Base-by-base conservation (phyloP, 768 basidiomycete genomes). In the Pleurotus platypus region DNA sequence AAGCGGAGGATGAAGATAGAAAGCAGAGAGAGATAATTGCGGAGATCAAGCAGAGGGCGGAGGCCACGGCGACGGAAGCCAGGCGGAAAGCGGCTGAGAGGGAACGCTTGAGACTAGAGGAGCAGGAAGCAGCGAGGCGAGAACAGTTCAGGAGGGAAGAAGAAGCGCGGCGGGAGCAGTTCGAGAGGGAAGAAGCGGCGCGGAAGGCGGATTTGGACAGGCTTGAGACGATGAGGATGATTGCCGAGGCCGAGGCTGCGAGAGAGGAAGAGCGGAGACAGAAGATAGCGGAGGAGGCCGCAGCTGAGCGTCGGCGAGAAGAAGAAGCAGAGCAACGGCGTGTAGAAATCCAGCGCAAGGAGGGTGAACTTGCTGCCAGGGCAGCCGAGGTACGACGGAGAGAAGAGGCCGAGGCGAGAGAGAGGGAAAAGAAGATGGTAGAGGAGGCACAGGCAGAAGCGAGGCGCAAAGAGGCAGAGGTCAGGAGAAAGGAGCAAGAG, bases 131-230 rank as follows among this genome's bases (percentile, higher is more conserved):
- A 50, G 61, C 56, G 47, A 61, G 59, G 27, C 69, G 68, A 22
- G 66, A 70, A 16, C 63, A 43, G 3, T 56, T 56, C 54, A 69
- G 56, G 55, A 61, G 49, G 39, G 64, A 57, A 61, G 72, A 51
- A 11, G 57, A 56, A 47, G 47, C 8, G 18, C 27, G 30, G 30
- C 8, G 30, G 30, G 30, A 35, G 30, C 30, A 35, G 9, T 35
- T 35, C 2, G 30, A 35, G 7, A 35, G 30, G 11, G 30, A 35
- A 35, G 60, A 54, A 58, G 42, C 16, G 49, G 58, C 39, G 20
- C 55, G 38, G 53, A 60, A 49, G 60, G 49, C 38, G 53, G 55
- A 38, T 61, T 62, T 24, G 49, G 58, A 58, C 57, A 63, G 39
- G 64, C 60, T 43, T 59, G 61, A 45, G 26, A 38, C 57, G 55